Evolutionary conservation across 768 basidiomycete species (phyloP), one percentile per base, ranked within the genome.

Genomic region (Rubroboletus pulcherrimus): DNA sequence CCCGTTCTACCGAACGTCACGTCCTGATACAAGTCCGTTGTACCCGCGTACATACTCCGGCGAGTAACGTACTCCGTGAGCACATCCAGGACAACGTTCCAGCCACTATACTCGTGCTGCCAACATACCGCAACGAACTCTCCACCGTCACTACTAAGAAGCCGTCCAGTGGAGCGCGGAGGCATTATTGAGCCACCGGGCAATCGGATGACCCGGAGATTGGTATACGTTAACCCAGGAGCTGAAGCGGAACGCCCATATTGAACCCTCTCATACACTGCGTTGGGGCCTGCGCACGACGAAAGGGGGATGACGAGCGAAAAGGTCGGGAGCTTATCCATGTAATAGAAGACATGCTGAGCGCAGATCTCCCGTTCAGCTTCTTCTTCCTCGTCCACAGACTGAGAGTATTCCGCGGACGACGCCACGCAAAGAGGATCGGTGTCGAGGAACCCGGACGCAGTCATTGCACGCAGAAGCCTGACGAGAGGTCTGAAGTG

Each of bases 31-130:
- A 73, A 68, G 68, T 19, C 77, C 69, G 24, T 73, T 7, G 67
- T 66, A 2, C 69, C 63, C n/a, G 74, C 56, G 45, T 79, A 73
- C 63, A 77, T 68, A 10, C 82, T 78, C 54, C 78, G 73, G 31
- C 81, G 80, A 55, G 82, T 84, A 53, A 87, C 83, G 65, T 87
- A 91, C 65, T 89, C 86, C 5, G 83, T 82, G 50, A 96, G 74
- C 9, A 95, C 74, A 61, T 93, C 93, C n/a, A 93, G 69, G 7
- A 96, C 71, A 14, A 96, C 68, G 59, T 82, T 87, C 94, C 94
- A 97, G 3, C 90, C 92, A 7, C 88, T 91, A 64, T 93, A 85
- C 43, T 84, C 77, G 59, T 89, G 85, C 58, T 86, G 79, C 94
- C 94, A 97, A 19, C 81, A 78, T 1, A 95, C 79, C 6, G 89